These are phyloP conservation scores for Oryza punctata DNA, from an alignment of 176 grass and related monocot species.

Conservation along the genomic window DNA sequence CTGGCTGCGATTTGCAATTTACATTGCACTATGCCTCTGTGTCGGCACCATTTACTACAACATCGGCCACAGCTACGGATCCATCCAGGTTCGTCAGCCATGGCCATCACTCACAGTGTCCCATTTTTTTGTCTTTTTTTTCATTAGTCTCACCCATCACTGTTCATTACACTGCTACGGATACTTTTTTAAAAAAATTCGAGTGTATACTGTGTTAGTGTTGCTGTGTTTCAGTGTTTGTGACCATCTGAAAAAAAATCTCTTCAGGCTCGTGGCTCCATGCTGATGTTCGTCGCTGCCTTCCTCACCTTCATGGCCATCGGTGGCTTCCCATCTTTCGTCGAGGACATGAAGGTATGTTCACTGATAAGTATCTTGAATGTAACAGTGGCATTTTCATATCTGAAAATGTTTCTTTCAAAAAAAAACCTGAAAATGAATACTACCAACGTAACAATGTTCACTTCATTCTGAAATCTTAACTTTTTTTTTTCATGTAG, in stretches of 20 bases:
- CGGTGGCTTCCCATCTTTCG: conserved; percentile 93
- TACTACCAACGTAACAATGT: too few relatives aligned
- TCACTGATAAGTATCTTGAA: neutral
- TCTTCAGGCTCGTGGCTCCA: conserved; percentile 75
- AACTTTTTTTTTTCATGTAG: neutral
- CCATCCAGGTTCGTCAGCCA: conserved; percentile 59
- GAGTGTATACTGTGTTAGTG: too few relatives aligned
- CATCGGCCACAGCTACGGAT: conserved; percentile 67
- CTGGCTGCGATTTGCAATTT: conserved; percentile 82
- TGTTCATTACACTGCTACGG: neutral
- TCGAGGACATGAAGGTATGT: conserved; percentile 95
- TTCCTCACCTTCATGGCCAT: conserved; percentile 99
- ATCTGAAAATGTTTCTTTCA: too few relatives aligned
- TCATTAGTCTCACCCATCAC: neutral
- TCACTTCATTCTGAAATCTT: neutral
- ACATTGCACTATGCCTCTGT: conserved; percentile 73
- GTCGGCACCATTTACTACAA: conserved; percentile 75
- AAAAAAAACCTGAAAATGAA: too few relatives aligned
- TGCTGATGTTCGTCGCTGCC: conserved; percentile 82
- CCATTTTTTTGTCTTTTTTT: too few relatives aligned
- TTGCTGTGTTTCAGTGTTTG: neutral
- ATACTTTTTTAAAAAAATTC: too few relatives aligned
- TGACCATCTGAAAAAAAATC: neutral
- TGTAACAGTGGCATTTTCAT: too few relatives aligned
- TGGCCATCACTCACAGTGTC: neutral